Conservation (phyloP, 495 filamentous ascomycete genomes). For the Stereocaulon alpinum region DNA sequence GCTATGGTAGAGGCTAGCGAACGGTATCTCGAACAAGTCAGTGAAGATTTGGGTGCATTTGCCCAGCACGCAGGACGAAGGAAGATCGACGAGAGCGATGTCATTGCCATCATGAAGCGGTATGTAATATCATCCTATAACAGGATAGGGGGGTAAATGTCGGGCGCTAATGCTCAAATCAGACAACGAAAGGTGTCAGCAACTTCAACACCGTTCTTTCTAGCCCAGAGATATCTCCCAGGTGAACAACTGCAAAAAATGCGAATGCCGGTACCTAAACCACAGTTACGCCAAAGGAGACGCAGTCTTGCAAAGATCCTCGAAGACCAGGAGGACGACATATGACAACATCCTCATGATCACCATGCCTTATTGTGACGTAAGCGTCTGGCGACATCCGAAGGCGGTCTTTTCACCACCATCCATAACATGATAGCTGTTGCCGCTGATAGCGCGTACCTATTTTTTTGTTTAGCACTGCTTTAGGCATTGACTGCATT, state of each 20-base stretch:
- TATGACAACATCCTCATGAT: slow-evolving; percentile 23
- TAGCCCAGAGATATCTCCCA: slow-evolving; percentile 72
- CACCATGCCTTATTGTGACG: slow-evolving; percentile 77
- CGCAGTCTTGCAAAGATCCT: slow-evolving; percentile 26
- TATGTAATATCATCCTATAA: slow-evolving; percentile 34
- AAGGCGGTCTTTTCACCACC: slow-evolving; percentile 74
- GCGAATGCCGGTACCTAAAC: slow-evolving; percentile 52
- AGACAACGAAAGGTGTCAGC: slow-evolving; percentile 72
- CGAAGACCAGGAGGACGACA: slow-evolving; percentile 25
- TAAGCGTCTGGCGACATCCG: slow-evolving; percentile 60
- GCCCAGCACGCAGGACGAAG: slow-evolving; percentile 70
- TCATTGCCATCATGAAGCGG: slow-evolving; percentile 73
- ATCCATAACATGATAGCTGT: slow-evolving; percentile 94
- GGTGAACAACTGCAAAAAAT: slow-evolving; percentile 75
- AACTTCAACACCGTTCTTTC: slow-evolving; percentile 65
- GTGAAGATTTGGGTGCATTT: slow-evolving; percentile 68
- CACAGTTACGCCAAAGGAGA: slow-evolving; percentile 8
- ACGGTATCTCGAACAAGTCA: slow-evolving; percentile 80
- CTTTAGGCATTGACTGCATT: not conserved
- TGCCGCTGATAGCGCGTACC: slow-evolving; percentile 79
- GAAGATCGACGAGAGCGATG: slow-evolving; percentile 79
- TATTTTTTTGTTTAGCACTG: slow-evolving; percentile 26
- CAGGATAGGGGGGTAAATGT: not conserved
- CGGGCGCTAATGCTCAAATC: slow-evolving; percentile 26
- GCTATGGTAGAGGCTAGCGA: slow-evolving; percentile 70